Evolutionary conservation across 148 eudicot species (phyloP), one percentile per base, ranked within the genome.

Genomic region (Limonium bicolor): DNA sequence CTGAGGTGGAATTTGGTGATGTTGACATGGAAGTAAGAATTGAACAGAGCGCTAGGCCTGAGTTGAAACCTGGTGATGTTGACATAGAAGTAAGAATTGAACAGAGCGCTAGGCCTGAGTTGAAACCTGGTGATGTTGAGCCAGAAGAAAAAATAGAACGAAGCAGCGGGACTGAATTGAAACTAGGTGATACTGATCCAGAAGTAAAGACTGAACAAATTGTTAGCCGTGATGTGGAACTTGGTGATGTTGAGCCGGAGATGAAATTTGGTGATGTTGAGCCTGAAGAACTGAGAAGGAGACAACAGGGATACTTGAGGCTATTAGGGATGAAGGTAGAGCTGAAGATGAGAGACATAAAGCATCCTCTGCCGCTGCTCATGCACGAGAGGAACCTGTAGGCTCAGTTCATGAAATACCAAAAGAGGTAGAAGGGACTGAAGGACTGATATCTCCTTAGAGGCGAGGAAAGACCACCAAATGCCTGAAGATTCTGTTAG

Each of bases 301-400:
- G 43, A 71, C 66, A 6, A 43, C 56, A 2, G 63, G 54, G 30
- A 20, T 60, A 31, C 7, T 59, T 21, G 72, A 50, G 23, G 42
- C 56, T 17, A 27, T 70, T 32, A 52, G 55, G 60, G 53, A 64
- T 24, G 68, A 61, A 56, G 49, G 68, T 35, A 31, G 19, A 27
- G 33, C 15, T 28, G 50, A 46, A 22, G 14, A 27, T 1, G 7
- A 17, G 9, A 18, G 3, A 16, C 11, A 5, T 24, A 38, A 18
- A 6, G 12, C n/a, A 40, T n/a, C n/a, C n/a, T n/a, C n/a, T n/a
- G n/a, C n/a, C n/a, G n/a, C n/a, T n/a, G n/a, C n/a, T n/a, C n/a
- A n/a, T n/a, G n/a, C n/a, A n/a, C n/a, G 38, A 10, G 56, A 62
- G 56, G 42, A 33, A 27, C 52, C n/a, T 24, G 9, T 23, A 32